Evolutionary conservation across 352 stramenopile species (phyloP), one percentile per base, ranked within the genome.

Genomic region (Salisapilia sapeloensis): DNA sequence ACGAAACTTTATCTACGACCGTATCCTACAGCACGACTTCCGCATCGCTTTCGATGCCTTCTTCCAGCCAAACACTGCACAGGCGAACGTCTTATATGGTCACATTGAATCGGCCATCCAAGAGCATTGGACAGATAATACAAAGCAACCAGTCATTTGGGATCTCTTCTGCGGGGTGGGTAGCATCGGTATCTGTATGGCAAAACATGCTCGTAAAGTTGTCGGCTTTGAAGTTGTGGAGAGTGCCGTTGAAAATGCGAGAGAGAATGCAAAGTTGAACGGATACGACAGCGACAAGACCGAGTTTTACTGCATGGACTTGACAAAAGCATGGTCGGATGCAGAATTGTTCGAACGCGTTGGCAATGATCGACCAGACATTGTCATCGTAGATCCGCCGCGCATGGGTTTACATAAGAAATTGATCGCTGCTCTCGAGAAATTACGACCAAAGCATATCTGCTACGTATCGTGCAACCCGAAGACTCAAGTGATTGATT

Each of bases 401-500:
- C 66, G 71, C 14, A 61, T 61, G 15, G 71, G 71, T 4, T 42
- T 86, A 17, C 63, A 79, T 46, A 60, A 56, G 25, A 78, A 79
- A 24, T 64, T 86, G 2, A 53, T 80, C 28, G 46, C 57, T 21
- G 53, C 76, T 21, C 46, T 86, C 6, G 53, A 48, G 10, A 52
- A 47, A 0, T 42, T 86, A 5, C 47, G 40, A 0, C 59, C 64
- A 4, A 21, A 30, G 2, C 44, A 62, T 18, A 71, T 86, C 29
- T 74, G 69, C 44, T 86, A 86, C 39, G 65, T 86, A 12, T 86
- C 71, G 25, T 86, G 71, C 44, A 86, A 86, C 29, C 62, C 60
- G 1, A 38, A 63, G 18, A 78, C 60, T 0, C 71, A 86, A 44
- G 66, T 57, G 9, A 35, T 40, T 0, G 71, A 83, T 29, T 45